phyloP scores from a whole-genome alignment of 176 grass and related monocot species.

The Zoysia pacifica region DNA sequence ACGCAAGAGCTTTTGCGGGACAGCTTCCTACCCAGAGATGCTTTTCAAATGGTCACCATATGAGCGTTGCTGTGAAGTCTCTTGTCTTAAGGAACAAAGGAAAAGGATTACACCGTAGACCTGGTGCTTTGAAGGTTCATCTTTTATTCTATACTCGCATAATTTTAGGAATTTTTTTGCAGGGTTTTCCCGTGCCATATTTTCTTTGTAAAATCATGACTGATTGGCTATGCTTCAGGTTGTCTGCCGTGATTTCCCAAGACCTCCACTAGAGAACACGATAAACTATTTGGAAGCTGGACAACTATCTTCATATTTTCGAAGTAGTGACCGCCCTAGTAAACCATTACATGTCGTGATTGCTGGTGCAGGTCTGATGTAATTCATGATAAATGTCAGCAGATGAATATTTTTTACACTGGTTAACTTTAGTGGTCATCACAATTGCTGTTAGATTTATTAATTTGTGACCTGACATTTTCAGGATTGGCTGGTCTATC shows the following conservation, averaged over 20 bases:
- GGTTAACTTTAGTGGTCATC: neutral
- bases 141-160: neutral
- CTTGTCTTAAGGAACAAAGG: slow-evolving; percentile 36
- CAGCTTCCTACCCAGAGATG: slow-evolving; percentile 47
- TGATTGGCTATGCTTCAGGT: slow-evolving; percentile 51
- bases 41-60: slow-evolving; percentile 39
- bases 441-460: slow-evolving; percentile 4
- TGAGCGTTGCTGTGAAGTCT: slow-evolving; percentile 29
- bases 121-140: slow-evolving; percentile 52
- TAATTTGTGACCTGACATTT: slow-evolving; percentile 31
- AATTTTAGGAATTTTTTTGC: neutral
- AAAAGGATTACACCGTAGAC: slow-evolving; percentile 42
- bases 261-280: slow-evolving; percentile 76
- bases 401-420: neutral
- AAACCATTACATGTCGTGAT: slow-evolving; percentile 81
- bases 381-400: slow-evolving; percentile 26
- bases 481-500: slow-evolving; percentile 92
- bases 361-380: slow-evolving; percentile 82
- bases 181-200: neutral
- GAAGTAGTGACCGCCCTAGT: slow-evolving; percentile 54
- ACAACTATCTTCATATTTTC: slow-evolving; percentile 76
- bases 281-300: slow-evolving; percentile 87
- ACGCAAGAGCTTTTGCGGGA: slow-evolving; percentile 40
- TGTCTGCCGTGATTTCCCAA: slow-evolving; percentile 77
- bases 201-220: slow-evolving; percentile 1